These are phyloP conservation scores for Nevesoporus exiguus DNA, from an alignment of 768 basidiomycete genomes.

Conservation along the genomic window DNA sequence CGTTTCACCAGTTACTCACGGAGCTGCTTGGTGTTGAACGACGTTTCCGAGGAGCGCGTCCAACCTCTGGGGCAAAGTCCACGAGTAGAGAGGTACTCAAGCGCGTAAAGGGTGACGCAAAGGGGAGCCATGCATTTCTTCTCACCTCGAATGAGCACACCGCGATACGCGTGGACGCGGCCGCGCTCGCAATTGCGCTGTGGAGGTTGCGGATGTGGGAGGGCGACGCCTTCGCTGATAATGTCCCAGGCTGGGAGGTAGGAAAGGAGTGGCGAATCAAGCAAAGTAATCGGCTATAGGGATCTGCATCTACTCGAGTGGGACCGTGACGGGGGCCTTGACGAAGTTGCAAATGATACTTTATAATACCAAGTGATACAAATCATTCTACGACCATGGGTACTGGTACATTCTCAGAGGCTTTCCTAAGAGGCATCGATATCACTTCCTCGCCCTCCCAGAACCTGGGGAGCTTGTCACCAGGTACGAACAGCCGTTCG, in stretches of 20 bases:
- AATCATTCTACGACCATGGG: slow-evolving; percentile 47
- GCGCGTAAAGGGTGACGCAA: slow-evolving; percentile 32
- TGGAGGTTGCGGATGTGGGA: slow-evolving; percentile 84
- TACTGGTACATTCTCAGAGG: slow-evolving; percentile 23
- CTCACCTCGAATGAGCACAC: slow-evolving; percentile 51
- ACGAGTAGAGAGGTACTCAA: not conserved
- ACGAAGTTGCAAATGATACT: not conserved
- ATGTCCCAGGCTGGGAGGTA: slow-evolving; percentile 37
- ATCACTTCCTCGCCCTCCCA: slow-evolving; percentile 84
- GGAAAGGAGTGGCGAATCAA: slow-evolving; percentile 25
- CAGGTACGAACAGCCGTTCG: slow-evolving; percentile 89
- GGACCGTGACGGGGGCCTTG: too few species aligned
- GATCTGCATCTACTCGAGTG: not conserved
- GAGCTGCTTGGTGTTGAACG: slow-evolving; percentile 50
- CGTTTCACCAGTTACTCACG: slow-evolving; percentile 48
- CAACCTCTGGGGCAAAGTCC: not conserved
- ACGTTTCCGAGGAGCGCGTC: slow-evolving; percentile 14
- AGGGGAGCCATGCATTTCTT: slow-evolving; percentile 68
- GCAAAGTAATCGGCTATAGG: slow-evolving; percentile 7
- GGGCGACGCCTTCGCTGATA: slow-evolving; percentile 34
- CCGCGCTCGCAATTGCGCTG: slow-evolving; percentile 63
- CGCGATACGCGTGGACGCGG: slow-evolving; percentile 53
- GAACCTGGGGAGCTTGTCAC: slow-evolving; percentile 83
- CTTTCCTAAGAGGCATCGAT: slow-evolving; percentile 30
- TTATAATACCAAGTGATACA: slow-evolving; percentile 7